Conservation (phyloP, 345 rosid species). For the Hibiscus trionum region DNA sequence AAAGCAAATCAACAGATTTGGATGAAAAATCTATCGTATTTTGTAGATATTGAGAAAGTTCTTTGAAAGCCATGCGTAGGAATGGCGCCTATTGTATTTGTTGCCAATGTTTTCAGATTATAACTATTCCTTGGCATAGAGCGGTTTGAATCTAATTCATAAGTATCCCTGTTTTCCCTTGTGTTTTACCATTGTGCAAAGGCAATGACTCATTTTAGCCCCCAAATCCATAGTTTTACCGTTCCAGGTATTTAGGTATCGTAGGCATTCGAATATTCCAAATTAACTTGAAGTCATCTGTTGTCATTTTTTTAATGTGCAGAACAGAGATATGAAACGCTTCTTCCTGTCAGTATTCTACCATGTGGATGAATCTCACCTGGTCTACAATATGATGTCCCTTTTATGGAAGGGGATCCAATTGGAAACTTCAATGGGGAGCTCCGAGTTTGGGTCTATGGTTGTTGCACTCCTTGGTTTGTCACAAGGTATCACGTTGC, state of each 20-base stretch:
- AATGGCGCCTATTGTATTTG: too few relatives aligned
- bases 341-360: constrained; percentile 80
- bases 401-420: constrained; percentile 91
- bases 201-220: too few relatives aligned
- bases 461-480: constrained; percentile 55
- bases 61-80: background rate
- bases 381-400: constrained; percentile 84
- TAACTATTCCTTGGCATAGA: background rate
- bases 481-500: constrained; percentile 81
- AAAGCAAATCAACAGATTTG: background rate
- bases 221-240: too few relatives aligned
- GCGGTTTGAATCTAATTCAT: background rate
- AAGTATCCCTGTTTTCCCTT: background rate
- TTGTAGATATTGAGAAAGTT: background rate
- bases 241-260: too few relatives aligned
- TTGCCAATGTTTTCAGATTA: too few relatives aligned
- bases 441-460: constrained; percentile 74
- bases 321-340: constrained; percentile 71
- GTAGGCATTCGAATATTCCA: background rate
- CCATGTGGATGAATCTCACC: constrained; percentile 76
- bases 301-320: constrained; percentile 11
- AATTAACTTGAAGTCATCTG: background rate
- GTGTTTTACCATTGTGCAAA: background rate
- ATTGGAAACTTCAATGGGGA: constrained; percentile 78
- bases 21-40: background rate